Conservation (phyloP, 1,284 basidiomycete species). For the Trametes polyzona region DNA sequence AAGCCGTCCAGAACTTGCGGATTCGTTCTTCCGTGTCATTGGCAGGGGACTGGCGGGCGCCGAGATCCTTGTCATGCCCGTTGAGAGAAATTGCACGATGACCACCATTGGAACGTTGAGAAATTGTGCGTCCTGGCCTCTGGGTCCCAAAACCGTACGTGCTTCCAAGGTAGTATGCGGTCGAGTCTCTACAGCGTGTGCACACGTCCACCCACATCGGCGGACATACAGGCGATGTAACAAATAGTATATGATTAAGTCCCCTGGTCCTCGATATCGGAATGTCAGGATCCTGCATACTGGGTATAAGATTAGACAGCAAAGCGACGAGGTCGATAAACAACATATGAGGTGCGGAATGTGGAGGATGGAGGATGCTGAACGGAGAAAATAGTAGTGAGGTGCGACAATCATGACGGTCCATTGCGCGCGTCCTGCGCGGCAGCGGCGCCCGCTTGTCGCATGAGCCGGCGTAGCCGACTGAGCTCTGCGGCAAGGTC, state of each 20-base stretch:
- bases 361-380: too few species aligned
- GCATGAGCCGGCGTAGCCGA: slow-evolving; percentile 72
- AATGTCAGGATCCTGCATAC: slow-evolving; percentile 8
- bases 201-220: background rate
- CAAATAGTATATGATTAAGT: slow-evolving; percentile 8
- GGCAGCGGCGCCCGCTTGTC: slow-evolving; percentile 32
- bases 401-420: slow-evolving; percentile 10
- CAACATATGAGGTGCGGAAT: slow-evolving; percentile 1
- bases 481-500: slow-evolving; percentile 62
- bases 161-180: too few species aligned
- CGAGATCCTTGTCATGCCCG: too few species aligned
- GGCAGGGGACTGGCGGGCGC: too few species aligned
- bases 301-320: slow-evolving; percentile 16
- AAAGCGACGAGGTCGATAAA: slow-evolving; percentile 9
- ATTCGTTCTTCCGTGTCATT: too few species aligned
- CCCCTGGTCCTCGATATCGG: slow-evolving; percentile 10
- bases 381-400: background rate
- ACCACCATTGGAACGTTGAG: too few species aligned
- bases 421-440: slow-evolving; percentile 18
- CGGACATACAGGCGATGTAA: background rate
- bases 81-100: too few species aligned
- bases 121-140: too few species aligned
- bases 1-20: too few species aligned
- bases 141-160: too few species aligned
- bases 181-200: too few species aligned